phyloP scores from a whole-genome alignment of 1,284 basidiomycete genomes.

The Malassezia obtusa region DNA sequence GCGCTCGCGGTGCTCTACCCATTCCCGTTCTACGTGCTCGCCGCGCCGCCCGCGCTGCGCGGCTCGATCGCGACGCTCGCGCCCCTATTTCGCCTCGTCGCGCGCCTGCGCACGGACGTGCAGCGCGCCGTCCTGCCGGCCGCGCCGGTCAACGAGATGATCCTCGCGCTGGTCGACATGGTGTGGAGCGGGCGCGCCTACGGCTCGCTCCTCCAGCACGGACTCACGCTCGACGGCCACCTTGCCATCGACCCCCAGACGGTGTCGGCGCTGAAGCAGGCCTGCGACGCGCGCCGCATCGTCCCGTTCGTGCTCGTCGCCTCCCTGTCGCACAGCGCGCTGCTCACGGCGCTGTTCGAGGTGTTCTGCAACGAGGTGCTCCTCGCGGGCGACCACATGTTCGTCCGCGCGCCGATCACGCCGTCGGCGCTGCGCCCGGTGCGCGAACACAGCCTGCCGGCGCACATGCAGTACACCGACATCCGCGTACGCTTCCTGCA shows the following conservation, averaged over 20 bases:
- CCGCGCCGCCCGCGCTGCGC: neutral
- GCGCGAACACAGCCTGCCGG: slow-evolving; percentile 8
- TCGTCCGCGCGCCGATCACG: slow-evolving; percentile 13
- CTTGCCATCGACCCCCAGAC: slow-evolving; percentile 7
- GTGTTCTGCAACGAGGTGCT: slow-evolving; percentile 5
- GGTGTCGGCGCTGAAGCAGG: slow-evolving; percentile 3
- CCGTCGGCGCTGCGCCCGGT: slow-evolving; percentile 15
- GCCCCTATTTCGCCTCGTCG: slow-evolving; percentile 4
- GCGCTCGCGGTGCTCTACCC: slow-evolving; percentile 1
- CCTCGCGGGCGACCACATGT: neutral
- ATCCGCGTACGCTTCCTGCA: slow-evolving; percentile 6
- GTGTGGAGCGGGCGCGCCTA: slow-evolving; percentile 17
- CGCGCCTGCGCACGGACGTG: slow-evolving; percentile 1
- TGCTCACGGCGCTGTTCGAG: slow-evolving; percentile 15
- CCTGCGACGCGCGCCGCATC: slow-evolving; percentile 8
- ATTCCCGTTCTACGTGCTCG: slow-evolving; percentile 12
- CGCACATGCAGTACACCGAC: slow-evolving; percentile 9
- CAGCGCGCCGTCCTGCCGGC: neutral
- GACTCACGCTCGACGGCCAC: slow-evolving; percentile 6
- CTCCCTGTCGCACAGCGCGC: slow-evolving; percentile 15
- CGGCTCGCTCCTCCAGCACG: slow-evolving; percentile 9
- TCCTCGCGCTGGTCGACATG: slow-evolving; percentile 8
- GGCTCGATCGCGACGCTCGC: slow-evolving; percentile 12
- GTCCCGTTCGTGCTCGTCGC: slow-evolving; percentile 15
- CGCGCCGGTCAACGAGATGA: slow-evolving; percentile 9